Evolutionary conservation across 176 grass and related monocot genomes (phyloP).

Genomic region (Hyparrhenia diplandra): DNA sequence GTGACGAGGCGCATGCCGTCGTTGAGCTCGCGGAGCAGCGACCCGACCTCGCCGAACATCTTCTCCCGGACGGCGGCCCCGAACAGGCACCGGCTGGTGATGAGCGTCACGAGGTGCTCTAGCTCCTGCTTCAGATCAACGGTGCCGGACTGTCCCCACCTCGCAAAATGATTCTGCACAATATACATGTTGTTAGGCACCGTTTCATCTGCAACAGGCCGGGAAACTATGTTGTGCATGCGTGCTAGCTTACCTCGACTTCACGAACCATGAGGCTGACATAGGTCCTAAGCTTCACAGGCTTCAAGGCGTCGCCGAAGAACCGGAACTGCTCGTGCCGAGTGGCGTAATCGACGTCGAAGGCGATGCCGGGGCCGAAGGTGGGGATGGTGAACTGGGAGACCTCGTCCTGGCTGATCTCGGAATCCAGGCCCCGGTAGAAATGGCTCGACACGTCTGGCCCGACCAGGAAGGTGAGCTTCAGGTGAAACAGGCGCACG

Average conservation of each 20-base stretch:
- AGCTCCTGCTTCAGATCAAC: no score
- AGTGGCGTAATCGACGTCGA: conserved; percentile 40
- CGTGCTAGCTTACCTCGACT: conserved; percentile 38
- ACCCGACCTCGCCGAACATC: no score
- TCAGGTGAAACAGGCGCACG: conserved; percentile 18
- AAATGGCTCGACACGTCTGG: conserved; percentile 54
- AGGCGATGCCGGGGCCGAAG: conserved; percentile 51
- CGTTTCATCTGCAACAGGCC: no score
- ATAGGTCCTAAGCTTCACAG: conserved; percentile 47
- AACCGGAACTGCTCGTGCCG: conserved; percentile 58
- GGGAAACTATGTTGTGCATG: no score
- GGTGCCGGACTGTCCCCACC: no score
- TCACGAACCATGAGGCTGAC: conserved; percentile 42
- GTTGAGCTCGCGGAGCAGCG: no score
- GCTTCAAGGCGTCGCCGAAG: conserved; percentile 51
- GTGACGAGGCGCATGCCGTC: no score
- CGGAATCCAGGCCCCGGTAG: conserved; percentile 37
- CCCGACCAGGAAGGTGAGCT: conserved; percentile 51
- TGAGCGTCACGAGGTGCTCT: no score
- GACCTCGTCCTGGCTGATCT: conserved; percentile 56
- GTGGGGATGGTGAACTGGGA: conserved; percentile 61
- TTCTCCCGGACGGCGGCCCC: no score
- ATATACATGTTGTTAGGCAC: no score
- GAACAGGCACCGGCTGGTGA: no score
- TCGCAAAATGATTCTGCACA: no score